These are phyloP conservation scores for Iberis pinnata DNA, from an alignment of 345 rosid species.

Conservation along the genomic window DNA sequence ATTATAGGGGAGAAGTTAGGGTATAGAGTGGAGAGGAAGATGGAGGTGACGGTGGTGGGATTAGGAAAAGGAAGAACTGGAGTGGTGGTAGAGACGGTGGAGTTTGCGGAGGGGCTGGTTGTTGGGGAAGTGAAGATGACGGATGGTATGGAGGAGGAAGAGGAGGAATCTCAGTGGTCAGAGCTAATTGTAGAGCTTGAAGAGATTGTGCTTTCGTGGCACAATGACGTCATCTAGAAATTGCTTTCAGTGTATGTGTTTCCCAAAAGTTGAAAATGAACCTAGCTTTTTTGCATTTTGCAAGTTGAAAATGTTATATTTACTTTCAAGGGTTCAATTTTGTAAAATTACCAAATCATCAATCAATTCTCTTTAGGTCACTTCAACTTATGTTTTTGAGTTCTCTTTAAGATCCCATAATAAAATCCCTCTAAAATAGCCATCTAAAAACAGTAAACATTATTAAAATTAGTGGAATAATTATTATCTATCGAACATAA, in stretches of 20 bases:
- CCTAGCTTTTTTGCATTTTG: too few species aligned
- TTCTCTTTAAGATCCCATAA: too few species aligned
- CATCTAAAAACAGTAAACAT: too few species aligned
- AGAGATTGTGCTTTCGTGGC: conserved; percentile 60
- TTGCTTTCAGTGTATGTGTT: not conserved
- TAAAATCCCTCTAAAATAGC: too few species aligned
- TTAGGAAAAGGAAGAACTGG: conserved; percentile 50
- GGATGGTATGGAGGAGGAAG: conserved; percentile 42
- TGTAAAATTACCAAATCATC: too few species aligned
- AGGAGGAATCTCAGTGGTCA: conserved; percentile 38
- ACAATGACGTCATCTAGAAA: conserved; percentile 28
- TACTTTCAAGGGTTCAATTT: too few species aligned
- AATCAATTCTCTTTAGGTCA: too few species aligned
- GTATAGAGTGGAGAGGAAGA: conserved; percentile 53
- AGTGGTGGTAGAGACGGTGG: conserved; percentile 46
- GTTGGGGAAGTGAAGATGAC: conserved; percentile 54
- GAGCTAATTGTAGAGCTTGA: conserved; percentile 53
- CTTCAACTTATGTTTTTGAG: too few species aligned
- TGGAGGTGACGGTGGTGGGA: conserved; percentile 38
- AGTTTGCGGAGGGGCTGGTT: conserved; percentile 40
- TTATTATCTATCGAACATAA: too few species aligned
- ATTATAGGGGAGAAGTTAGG: conserved; percentile 63
- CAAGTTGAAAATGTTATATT: too few species aligned
- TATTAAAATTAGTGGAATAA: too few species aligned
- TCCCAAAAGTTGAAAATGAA: not conserved